Evolutionary conservation across 495 filamentous ascomycete species (phyloP).

Genomic region (Evernia prunastri): DNA sequence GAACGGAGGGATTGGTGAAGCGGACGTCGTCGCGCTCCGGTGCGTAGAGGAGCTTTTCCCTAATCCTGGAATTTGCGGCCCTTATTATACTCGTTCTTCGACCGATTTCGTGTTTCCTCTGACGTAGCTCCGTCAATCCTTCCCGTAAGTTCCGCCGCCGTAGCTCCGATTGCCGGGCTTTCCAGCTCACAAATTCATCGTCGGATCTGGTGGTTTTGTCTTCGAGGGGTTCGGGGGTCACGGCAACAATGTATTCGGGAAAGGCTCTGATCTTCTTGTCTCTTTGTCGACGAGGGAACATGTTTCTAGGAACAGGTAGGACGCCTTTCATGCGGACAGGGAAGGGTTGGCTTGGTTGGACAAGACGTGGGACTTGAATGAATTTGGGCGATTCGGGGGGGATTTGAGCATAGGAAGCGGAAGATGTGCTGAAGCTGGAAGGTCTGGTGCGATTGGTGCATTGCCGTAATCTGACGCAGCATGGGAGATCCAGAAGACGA

Average conservation of each 20-base stretch:
- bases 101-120: constrained; percentile 47
- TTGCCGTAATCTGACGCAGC: constrained; percentile 7
- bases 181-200: constrained; percentile 54
- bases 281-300: constrained; percentile 47
- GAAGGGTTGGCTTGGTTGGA: constrained; percentile 42
- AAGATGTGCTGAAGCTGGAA: constrained; percentile 17
- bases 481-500: constrained; percentile 1
- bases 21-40: constrained; percentile 55
- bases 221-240: constrained; percentile 35
- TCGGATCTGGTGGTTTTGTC: constrained; percentile 29
- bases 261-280: constrained; percentile 43
- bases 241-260: constrained; percentile 45
- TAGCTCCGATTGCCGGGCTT: constrained; percentile 50
- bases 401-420: constrained; percentile 26
- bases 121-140: constrained; percentile 51
- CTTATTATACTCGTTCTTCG: constrained; percentile 33
- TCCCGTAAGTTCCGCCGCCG: constrained; percentile 59
- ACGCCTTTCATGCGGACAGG: constrained; percentile 58
- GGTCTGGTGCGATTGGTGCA: neutral
- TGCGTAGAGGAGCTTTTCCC: constrained; percentile 40
- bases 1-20: constrained; percentile 50
- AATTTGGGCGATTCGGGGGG: constrained; percentile 66
- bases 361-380: constrained; percentile 56
- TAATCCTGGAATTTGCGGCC: constrained; percentile 32
- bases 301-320: constrained; percentile 60